Evolutionary conservation across 805 yeast genomes (phyloP).

Genomic region (Saccharomycodes ludwigii): DNA sequence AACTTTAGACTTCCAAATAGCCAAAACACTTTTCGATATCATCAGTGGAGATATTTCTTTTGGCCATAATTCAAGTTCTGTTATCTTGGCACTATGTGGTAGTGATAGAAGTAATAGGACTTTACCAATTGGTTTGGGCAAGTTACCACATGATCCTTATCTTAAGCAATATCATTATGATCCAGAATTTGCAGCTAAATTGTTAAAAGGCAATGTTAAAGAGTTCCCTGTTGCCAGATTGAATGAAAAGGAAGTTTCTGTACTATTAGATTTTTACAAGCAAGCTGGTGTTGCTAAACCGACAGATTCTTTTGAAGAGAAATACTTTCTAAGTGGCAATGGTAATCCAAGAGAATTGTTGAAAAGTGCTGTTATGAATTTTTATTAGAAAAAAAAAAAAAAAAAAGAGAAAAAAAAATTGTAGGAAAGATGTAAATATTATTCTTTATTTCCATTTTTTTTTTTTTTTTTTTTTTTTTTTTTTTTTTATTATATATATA

Average conservation of each 20-base stretch:
- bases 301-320: constrained; percentile 28
- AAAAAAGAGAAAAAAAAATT: not conserved
- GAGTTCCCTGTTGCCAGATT: constrained; percentile 33
- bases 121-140: constrained; percentile 45
- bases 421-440: constrained; percentile 9
- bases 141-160: constrained; percentile 44
- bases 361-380: constrained; percentile 20
- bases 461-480: too few relatives aligned
- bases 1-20: constrained; percentile 51
- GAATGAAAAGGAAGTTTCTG: constrained; percentile 30
- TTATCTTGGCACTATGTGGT: constrained; percentile 52
- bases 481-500: constrained; percentile 1
- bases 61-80: constrained; percentile 39
- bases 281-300: constrained; percentile 29
- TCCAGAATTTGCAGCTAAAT: constrained; percentile 35
- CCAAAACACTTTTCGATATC: constrained; percentile 40
- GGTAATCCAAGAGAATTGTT: constrained; percentile 50
- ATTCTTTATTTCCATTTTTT: not conserved
- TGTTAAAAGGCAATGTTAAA: constrained; percentile 27
- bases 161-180: constrained; percentile 38
- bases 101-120: constrained; percentile 41
- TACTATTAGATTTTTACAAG: constrained; percentile 29
- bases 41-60: constrained; percentile 42
- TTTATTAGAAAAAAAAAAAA: constrained; percentile 5
- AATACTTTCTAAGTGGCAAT: constrained; percentile 46